Conservation (phyloP, 192 early-diverging fungal species). For the Gorgonomyces haynaldii region DNA sequence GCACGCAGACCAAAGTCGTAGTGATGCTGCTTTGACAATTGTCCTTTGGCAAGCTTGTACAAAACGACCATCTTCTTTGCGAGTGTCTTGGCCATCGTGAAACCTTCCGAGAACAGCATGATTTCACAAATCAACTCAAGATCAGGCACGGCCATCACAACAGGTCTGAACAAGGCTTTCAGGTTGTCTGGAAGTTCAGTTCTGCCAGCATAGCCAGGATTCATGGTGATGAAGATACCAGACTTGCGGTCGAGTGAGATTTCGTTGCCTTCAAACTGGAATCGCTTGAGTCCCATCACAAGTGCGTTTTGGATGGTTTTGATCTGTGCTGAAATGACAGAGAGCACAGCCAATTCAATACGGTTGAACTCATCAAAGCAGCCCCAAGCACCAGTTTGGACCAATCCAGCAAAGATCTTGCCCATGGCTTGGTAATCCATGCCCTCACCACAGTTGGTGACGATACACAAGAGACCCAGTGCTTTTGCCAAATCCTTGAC, state of each 20-base stretch:
- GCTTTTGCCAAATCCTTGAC: constrained; percentile 55
- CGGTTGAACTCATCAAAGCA: constrained; percentile 57
- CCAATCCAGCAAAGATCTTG: constrained; percentile 50
- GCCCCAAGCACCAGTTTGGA: constrained; percentile 52
- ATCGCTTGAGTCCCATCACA: constrained; percentile 36
- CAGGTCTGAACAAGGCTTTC: constrained; percentile 51
- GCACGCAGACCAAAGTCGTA: constrained; percentile 52
- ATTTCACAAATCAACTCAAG: constrained; percentile 53
- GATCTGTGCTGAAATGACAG: constrained; percentile 51
- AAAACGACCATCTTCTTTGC: constrained; percentile 61
- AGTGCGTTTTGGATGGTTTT: constrained; percentile 50
- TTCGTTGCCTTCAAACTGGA: constrained; percentile 54
- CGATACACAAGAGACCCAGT: constrained; percentile 44
- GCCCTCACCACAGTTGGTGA: constrained; percentile 51
- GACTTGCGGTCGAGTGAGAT: constrained; percentile 41
- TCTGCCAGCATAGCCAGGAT: constrained; percentile 49
- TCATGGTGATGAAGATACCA: constrained; percentile 53
- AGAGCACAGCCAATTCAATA: constrained; percentile 48
- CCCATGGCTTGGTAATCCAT: constrained; percentile 56
- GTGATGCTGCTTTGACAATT: constrained; percentile 50
- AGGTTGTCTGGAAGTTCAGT: constrained; percentile 52
- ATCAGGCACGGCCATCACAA: constrained; percentile 52
- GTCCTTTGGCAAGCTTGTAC: constrained; percentile 48
- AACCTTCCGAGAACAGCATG: constrained; percentile 62
- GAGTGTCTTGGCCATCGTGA: constrained; percentile 57